phyloP scores from a whole-genome alignment of 768 basidiomycete species.

The Mycena vitilis region DNA sequence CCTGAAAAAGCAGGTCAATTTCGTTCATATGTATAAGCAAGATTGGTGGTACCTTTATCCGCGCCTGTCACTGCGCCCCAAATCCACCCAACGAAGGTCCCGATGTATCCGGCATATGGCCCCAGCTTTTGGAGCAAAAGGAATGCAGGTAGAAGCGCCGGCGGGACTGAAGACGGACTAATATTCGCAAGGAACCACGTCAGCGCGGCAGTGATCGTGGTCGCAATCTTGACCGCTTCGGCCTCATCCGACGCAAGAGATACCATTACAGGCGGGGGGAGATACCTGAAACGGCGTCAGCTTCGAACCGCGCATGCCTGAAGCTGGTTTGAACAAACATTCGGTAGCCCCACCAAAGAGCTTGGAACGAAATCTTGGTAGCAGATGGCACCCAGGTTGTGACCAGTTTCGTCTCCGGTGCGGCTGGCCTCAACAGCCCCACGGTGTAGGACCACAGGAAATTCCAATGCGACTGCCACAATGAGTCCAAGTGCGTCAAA shows the following conservation, averaged over 20 bases:
- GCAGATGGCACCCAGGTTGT: conserved; percentile 64
- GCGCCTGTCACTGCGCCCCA: conserved; percentile 64
- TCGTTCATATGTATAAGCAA: background rate
- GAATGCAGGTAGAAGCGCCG: conserved; percentile 58
- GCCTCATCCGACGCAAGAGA: conserved; percentile 60
- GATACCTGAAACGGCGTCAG: conserved; percentile 51
- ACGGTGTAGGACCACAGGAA: conserved; percentile 29
- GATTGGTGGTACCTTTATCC: conserved; percentile 50
- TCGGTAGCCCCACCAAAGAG: conserved; percentile 71
- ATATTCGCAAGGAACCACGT: conserved; percentile 63
- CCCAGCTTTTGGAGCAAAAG: conserved; percentile 56
- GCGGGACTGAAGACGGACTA: conserved; percentile 54
- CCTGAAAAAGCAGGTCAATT: conserved; percentile 39
- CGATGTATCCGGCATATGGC: conserved; percentile 65
- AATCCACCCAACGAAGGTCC: conserved; percentile 66
- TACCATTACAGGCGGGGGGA: conserved; percentile 67
- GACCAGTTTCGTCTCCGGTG: conserved; percentile 32
- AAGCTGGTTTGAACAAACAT: conserved; percentile 50
- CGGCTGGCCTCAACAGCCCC: conserved; percentile 22
- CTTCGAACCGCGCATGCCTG: too few species aligned
- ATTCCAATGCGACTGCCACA: conserved; percentile 36
- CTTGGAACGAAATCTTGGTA: conserved; percentile 65
- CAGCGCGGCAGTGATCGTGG: conserved; percentile 63
- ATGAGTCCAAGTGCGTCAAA: conserved; percentile 14
- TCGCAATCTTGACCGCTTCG: conserved; percentile 65